Evolutionary conservation across 2,329 filamentous ascomycete genomes (phyloP), one percentile per base, ranked within the genome.

Genomic region (Cadophora malorum): DNA sequence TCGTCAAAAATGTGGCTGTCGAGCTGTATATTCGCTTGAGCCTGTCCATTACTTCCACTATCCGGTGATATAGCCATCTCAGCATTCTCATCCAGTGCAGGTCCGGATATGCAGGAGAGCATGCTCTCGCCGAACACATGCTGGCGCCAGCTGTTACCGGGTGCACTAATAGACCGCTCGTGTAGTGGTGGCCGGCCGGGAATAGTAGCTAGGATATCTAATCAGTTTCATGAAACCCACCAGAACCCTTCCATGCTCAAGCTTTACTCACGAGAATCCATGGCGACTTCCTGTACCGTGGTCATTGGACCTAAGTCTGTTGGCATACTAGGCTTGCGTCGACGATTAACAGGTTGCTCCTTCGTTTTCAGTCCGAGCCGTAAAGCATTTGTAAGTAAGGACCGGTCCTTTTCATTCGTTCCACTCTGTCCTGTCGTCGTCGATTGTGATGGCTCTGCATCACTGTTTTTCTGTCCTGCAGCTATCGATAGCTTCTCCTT

Each of bases 201-300:
- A 72, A 91, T 90, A 33, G 89, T 91, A 70, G 89, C 88, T 90
- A 38, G 52, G 52, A 53, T 9, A 61, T 67, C 33, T 67, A 35
- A 67, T 68, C 63, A 68, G 65, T 67, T 66, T 60, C 33, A 45
- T 35, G 55, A 38, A 53, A 58, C 47, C 9, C 28, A 60, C 58
- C 8, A 60, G 33, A 45, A 45, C 23, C 12, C 16, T 35, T 58
- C 9, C n/a, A 21, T 14, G 23, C 21, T 53, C 45, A 23, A 53
- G 25, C 6, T 8, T 47, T 52, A 76, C 89, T 81, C 82, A 91
- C 89, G 89, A 74, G 89, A 91, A 79, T 91, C 89, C 88, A 91
- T 90, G 63, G 87, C 78, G 60, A 85, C 79, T 75, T 91, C 89
- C 71, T 90, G 88, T 16, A 91, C 88, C 1, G 88, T 90, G 5